Percentiles rank a stretch among this genome's conserved stretches.
Conservation (phyloP, 2,329 filamentous ascomycete species). For the Ramichloridium luteum region DNA sequence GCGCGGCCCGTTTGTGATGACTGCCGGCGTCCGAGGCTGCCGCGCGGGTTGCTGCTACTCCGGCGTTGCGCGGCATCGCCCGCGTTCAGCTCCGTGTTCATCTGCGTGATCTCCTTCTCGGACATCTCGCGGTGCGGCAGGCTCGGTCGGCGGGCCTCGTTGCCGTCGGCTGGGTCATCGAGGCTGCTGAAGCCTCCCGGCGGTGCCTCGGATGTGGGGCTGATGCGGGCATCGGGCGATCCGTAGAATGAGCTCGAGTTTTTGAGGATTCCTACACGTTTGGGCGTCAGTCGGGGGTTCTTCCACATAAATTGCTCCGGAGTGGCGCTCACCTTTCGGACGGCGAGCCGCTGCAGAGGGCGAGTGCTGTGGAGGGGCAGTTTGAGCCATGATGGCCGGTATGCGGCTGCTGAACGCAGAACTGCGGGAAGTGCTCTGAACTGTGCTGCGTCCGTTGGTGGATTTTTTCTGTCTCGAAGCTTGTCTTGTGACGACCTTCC, state of each 20-base stretch:
- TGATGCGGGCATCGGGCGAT: slow-evolving; percentile 34
- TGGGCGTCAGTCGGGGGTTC: slow-evolving; percentile 5
- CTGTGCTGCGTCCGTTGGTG: too few relatives aligned
- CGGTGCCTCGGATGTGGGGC: slow-evolving; percentile 31
- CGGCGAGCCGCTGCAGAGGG: slow-evolving; percentile 27
- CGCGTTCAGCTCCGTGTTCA: slow-evolving; percentile 91
- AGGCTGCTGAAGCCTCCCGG: slow-evolving; percentile 15
- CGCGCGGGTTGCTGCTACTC: slow-evolving; percentile 61
- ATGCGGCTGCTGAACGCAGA: background rate
- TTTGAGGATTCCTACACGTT: slow-evolving; percentile 70
- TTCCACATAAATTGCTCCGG: slow-evolving; percentile 2
- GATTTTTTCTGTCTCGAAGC: background rate
- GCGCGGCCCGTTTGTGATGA: slow-evolving; percentile 34
- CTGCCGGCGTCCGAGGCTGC: slow-evolving; percentile 59
- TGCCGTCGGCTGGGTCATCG: slow-evolving; percentile 17
- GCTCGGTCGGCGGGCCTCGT: slow-evolving; percentile 26
- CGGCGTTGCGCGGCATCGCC: slow-evolving; percentile 66
- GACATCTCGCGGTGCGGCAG: slow-evolving; percentile 41
- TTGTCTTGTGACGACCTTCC: slow-evolving; percentile 3
- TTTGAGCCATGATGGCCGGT: slow-evolving; percentile 21
- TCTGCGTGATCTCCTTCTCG: slow-evolving; percentile 80
- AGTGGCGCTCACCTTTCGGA: slow-evolving; percentile 29
- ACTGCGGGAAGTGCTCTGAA: too few relatives aligned
- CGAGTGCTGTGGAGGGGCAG: slow-evolving; percentile 15
- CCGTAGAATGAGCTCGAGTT: slow-evolving; percentile 59